Evolutionary conservation across 2,329 filamentous ascomycete genomes (phyloP).

Genomic region (Bipolaris zeicola): DNA sequence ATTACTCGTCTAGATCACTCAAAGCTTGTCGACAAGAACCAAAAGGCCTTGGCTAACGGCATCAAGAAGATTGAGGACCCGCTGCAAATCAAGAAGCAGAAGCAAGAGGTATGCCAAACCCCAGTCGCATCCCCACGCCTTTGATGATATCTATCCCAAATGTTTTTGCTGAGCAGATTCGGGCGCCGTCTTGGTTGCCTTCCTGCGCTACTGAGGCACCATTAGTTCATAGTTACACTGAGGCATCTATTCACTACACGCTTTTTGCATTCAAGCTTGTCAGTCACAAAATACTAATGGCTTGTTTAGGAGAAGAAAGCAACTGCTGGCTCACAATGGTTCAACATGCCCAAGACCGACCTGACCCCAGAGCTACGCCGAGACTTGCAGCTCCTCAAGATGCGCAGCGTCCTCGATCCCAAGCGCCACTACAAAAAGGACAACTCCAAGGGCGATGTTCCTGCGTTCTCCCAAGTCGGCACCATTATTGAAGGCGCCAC

Average conservation of each 20-base stretch:
- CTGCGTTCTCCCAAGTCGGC: conserved; percentile 86
- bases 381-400: conserved; percentile 86
- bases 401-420: conserved; percentile 86
- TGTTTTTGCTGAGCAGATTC: conserved; percentile 70
- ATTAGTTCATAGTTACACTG: conserved; percentile 78
- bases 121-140: conserved; percentile 30
- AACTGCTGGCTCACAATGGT: conserved; percentile 84
- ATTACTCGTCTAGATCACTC: conserved; percentile 60
- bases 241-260: conserved; percentile 45
- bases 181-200: conserved; percentile 80
- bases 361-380: conserved; percentile 84
- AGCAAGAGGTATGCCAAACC: conserved; percentile 57
- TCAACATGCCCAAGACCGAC: conserved; percentile 81
- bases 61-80: conserved; percentile 61
- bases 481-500: conserved; percentile 87
- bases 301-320: conserved; percentile 60
- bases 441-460: conserved; percentile 69
- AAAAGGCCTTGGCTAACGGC: conserved; percentile 55
- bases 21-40: conserved; percentile 56
- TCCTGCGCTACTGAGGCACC: conserved; percentile 72
- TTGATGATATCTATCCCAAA: conserved; percentile 82
- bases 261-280: conserved; percentile 15
- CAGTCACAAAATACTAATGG: conserved; percentile 25
- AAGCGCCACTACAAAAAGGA: conserved; percentile 94
- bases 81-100: conserved; percentile 52